Conservation (phyloP, 2,329 filamentous ascomycete genomes). For the Apiospora koreana region DNA sequence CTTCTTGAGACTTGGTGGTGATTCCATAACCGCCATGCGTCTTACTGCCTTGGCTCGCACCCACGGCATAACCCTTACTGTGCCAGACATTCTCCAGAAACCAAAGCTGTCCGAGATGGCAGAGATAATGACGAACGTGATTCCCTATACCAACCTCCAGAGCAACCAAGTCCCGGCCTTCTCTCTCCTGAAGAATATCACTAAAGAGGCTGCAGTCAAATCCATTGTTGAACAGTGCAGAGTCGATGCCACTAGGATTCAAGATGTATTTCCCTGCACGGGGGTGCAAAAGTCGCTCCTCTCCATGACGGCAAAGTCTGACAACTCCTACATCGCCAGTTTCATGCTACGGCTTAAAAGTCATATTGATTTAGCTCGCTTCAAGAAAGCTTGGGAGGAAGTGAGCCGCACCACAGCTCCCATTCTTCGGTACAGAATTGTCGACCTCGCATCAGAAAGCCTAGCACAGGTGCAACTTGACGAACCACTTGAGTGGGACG, state of each 20-base stretch:
- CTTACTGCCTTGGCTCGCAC: neutral
- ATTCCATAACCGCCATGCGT: neutral
- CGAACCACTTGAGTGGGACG: neutral
- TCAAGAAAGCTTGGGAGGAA: neutral
- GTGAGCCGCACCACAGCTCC: neutral
- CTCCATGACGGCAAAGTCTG: neutral
- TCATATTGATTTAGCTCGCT: neutral
- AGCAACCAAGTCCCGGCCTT: neutral
- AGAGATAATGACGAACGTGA: neutral
- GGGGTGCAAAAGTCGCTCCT: neutral
- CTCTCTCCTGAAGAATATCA: neutral
- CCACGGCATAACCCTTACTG: neutral
- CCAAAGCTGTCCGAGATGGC: neutral
- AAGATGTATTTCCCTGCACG: neutral
- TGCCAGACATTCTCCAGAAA: neutral
- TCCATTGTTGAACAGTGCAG: neutral
- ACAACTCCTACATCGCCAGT: conserved; percentile 2
- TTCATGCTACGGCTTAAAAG: neutral
- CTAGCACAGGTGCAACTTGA: neutral
- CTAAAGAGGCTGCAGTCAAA: neutral
- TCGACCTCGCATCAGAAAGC: neutral
- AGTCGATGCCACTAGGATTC: neutral
- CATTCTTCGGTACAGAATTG: neutral
- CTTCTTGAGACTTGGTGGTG: neutral
- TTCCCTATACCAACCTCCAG: too few species aligned